These are phyloP conservation scores for Globisporangium yorkense DNA, from an alignment of 352 stramenopile species.

Conservation along the genomic window DNA sequence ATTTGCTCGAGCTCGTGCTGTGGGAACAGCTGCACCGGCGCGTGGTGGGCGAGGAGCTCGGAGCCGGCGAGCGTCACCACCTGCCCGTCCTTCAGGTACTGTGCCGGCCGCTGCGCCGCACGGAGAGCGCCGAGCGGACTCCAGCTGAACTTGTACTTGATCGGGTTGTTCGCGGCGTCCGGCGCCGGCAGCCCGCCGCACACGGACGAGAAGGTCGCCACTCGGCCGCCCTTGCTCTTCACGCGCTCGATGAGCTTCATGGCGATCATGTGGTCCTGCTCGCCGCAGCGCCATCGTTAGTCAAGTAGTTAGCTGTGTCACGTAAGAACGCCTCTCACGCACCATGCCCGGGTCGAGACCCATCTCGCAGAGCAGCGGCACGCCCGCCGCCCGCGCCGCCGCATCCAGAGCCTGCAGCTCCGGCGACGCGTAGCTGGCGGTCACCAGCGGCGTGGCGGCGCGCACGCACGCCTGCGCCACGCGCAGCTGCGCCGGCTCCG, in stretches of 20 bases:
- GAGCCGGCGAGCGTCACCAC: slow-evolving; percentile 49
- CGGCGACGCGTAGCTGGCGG: slow-evolving; percentile 86
- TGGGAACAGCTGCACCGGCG: slow-evolving; percentile 40
- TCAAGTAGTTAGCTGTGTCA: too few relatives aligned
- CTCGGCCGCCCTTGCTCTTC: slow-evolving; percentile 37
- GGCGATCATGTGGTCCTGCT: slow-evolving; percentile 79
- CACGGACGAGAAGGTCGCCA: slow-evolving; percentile 77
- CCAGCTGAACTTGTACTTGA: slow-evolving; percentile 93
- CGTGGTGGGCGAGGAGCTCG: slow-evolving; percentile 40
- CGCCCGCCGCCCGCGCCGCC: slow-evolving; percentile 37
- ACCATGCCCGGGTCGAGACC: slow-evolving; percentile 87
- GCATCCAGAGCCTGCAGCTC: slow-evolving; percentile 56
- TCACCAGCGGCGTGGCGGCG: slow-evolving; percentile 69
- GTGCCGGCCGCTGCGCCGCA: slow-evolving; percentile 38
- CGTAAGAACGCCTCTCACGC: background rate
- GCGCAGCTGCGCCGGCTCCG: slow-evolving; percentile 67
- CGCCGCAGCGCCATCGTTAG: background rate
- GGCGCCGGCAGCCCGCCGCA: slow-evolving; percentile 85
- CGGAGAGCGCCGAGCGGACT: slow-evolving; percentile 61
- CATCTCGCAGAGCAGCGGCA: slow-evolving; percentile 86
- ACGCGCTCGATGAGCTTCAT: slow-evolving; percentile 88
- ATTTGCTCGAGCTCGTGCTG: slow-evolving; percentile 76
- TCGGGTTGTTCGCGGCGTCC: slow-evolving; percentile 84
- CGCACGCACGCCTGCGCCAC: slow-evolving; percentile 66
- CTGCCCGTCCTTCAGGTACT: slow-evolving; percentile 46